These are phyloP conservation scores for Pichia kluyveri DNA, from an alignment of 805 yeast species.

Conservation along the genomic window DNA sequence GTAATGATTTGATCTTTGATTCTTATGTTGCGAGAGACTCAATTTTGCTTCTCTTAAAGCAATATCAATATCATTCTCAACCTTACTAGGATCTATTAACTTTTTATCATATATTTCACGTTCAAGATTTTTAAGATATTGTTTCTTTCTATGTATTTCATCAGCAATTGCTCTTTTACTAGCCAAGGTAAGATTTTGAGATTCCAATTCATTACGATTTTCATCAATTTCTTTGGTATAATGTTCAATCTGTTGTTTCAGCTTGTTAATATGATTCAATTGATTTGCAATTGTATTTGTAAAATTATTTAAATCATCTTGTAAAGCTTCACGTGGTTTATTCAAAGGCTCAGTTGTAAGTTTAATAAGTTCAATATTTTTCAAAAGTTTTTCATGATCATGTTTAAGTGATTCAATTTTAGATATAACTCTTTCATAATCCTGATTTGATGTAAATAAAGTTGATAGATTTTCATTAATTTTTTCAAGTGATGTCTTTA, in stretches of 20 bases:
- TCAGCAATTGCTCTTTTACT: no score
- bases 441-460: conserved; percentile 70
- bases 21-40: no score
- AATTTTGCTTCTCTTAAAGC: no score
- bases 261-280: conserved; percentile 11
- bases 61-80: no score
- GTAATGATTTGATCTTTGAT: no score
- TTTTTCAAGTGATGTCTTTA: conserved; percentile 41
- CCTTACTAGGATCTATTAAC: no score
- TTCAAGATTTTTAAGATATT: no score
- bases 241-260: conserved; percentile 14
- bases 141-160: no score
- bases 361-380: conserved; percentile 45
- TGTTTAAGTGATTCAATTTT: conserved; percentile 49
- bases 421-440: conserved; percentile 64
- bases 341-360: conserved; percentile 36
- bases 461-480: conserved; percentile 51
- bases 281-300: conserved; percentile 21
- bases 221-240: not conserved
- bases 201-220: conserved; percentile 47
- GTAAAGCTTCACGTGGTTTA: conserved; percentile 35
- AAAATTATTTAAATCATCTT: conserved; percentile 34
- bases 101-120: no score
- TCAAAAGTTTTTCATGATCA: conserved; percentile 34
- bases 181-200: conserved; percentile 28